These are phyloP conservation scores for Melanogaster broomeanus DNA, from an alignment of 768 basidiomycete genomes.

Conservation along the genomic window DNA sequence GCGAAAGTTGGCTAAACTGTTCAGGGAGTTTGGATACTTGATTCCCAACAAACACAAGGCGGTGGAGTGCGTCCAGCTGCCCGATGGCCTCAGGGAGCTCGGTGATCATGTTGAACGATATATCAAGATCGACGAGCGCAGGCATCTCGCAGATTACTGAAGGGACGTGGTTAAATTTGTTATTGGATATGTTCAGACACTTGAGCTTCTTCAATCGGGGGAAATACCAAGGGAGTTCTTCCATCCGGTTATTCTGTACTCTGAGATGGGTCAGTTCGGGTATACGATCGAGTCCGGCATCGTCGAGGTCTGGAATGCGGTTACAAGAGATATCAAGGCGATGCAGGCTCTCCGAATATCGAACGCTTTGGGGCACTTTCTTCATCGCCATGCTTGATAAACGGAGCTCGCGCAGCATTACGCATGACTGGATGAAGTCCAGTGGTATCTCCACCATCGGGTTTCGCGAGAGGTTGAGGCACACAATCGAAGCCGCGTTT, in stretches of 20 bases:
- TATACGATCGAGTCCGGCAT: slow-evolving; percentile 80
- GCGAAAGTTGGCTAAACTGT: slow-evolving; percentile 54
- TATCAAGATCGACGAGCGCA: slow-evolving; percentile 80
- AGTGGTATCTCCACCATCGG: slow-evolving; percentile 95
- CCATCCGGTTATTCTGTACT: slow-evolving; percentile 90
- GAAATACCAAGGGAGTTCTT: slow-evolving; percentile 84
- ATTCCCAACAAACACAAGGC: slow-evolving; percentile 86
- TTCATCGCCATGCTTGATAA: slow-evolving; percentile 94
- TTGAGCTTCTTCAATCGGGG: slow-evolving; percentile 69
- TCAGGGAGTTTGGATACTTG: slow-evolving; percentile 71
- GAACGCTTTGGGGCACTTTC: slow-evolving; percentile 83
- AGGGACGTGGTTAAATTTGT: slow-evolving; percentile 83
- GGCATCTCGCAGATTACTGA: slow-evolving; percentile 70
- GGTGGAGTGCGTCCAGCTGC: slow-evolving; percentile 63
- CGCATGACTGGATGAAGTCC: slow-evolving; percentile 92
- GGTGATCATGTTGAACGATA: slow-evolving; percentile 91
- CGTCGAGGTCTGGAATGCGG: slow-evolving; percentile 85
- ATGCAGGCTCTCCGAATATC: slow-evolving; percentile 69
- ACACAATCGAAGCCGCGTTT: slow-evolving; percentile 81
- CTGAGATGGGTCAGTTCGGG: slow-evolving; percentile 66
- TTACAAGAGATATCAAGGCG: slow-evolving; percentile 91
- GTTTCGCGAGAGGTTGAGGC: slow-evolving; percentile 88
- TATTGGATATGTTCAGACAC: slow-evolving; percentile 92
- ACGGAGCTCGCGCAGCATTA: slow-evolving; percentile 78
- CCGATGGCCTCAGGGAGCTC: slow-evolving; percentile 83